Conservation (phyloP, 2,329 filamentous ascomycete genomes). For the Aspergillus viridinutans region DNA sequence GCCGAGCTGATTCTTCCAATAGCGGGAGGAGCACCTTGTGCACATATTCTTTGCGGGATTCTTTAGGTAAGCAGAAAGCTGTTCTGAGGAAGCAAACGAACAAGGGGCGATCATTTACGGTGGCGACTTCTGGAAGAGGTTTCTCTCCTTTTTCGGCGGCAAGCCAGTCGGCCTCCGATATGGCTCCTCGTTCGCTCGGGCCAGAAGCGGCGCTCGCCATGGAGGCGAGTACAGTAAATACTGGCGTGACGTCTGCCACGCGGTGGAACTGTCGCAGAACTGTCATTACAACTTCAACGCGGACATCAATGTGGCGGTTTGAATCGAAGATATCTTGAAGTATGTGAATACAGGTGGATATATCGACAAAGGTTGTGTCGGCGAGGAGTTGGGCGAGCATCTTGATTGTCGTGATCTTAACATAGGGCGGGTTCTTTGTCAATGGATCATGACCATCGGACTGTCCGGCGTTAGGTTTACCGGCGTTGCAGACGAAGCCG, state of each 20-base stretch:
- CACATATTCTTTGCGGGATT: constrained; percentile 7
- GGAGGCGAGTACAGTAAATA: constrained; percentile 1
- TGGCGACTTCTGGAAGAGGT: constrained; percentile 4
- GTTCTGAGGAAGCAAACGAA: constrained; percentile 7
- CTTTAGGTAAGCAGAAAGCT: constrained; percentile 3
- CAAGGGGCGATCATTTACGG: constrained; percentile 5
- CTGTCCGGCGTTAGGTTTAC: background rate
- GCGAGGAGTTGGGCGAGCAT: constrained; percentile 11
- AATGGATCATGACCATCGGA: background rate
- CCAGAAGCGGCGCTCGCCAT: constrained; percentile 4
- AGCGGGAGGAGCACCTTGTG: constrained; percentile 12
- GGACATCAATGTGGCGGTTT: constrained; percentile 12
- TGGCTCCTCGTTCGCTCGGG: constrained; percentile 7
- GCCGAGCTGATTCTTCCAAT: constrained; percentile 12
- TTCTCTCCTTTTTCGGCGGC: constrained; percentile 6
- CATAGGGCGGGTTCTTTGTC: background rate
- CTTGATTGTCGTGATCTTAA: constrained; percentile 18
- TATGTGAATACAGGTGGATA: background rate
- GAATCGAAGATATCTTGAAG: constrained; percentile 7
- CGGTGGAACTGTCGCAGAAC: constrained; percentile 8
- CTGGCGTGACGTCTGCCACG: background rate
- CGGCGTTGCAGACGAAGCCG: constrained; percentile 1
- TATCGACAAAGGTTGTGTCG: constrained; percentile 8
- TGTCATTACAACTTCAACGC: constrained; percentile 4
- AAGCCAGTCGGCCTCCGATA: constrained; percentile 9